These are phyloP conservation scores for Verbascum thapsus DNA, from an alignment of 257 asterid genomes.

Conservation along the genomic window DNA sequence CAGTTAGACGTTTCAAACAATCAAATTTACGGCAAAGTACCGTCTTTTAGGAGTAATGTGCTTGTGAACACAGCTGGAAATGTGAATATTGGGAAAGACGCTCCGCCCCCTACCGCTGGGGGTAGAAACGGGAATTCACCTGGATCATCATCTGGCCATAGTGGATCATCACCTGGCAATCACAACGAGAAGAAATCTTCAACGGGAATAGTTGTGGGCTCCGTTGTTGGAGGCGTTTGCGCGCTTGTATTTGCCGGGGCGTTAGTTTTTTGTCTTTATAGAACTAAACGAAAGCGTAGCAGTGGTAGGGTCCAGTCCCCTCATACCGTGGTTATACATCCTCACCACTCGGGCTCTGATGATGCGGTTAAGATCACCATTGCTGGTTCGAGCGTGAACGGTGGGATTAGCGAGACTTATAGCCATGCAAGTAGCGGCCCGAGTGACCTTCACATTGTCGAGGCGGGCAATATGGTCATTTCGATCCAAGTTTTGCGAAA, in stretches of 20 bases:
- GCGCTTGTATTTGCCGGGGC: constrained; percentile 50
- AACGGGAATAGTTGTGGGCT: constrained; percentile 58
- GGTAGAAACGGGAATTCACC: constrained; percentile 34
- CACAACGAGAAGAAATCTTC: constrained; percentile 50
- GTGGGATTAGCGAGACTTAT: constrained; percentile 53
- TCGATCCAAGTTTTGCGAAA: constrained; percentile 67
- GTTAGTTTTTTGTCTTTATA: constrained; percentile 42
- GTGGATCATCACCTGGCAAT: constrained; percentile 23
- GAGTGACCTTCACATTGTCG: constrained; percentile 67
- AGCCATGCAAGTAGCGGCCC: constrained; percentile 64
- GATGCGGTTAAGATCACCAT: constrained; percentile 75
- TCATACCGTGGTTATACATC: constrained; percentile 64
- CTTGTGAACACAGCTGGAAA: constrained; percentile 48
- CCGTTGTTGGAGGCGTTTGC: constrained; percentile 64
- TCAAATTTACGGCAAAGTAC: constrained; percentile 59
- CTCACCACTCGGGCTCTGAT: constrained; percentile 72
- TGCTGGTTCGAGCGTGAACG: constrained; percentile 54
- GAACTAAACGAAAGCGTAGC: constrained; percentile 46
- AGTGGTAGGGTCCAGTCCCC: constrained; percentile 51
- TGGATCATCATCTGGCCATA: constrained; percentile 24
- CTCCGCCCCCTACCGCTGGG: constrained; percentile 42
- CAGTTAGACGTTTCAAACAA: constrained; percentile 66
- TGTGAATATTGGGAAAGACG: constrained; percentile 59
- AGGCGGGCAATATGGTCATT: constrained; percentile 72
- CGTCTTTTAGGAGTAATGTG: constrained; percentile 46